Evolutionary conservation across 2,329 filamentous ascomycete genomes (phyloP), one percentile per base, ranked within the genome.

Genomic region (Colletotrichum higginsianum): DNA sequence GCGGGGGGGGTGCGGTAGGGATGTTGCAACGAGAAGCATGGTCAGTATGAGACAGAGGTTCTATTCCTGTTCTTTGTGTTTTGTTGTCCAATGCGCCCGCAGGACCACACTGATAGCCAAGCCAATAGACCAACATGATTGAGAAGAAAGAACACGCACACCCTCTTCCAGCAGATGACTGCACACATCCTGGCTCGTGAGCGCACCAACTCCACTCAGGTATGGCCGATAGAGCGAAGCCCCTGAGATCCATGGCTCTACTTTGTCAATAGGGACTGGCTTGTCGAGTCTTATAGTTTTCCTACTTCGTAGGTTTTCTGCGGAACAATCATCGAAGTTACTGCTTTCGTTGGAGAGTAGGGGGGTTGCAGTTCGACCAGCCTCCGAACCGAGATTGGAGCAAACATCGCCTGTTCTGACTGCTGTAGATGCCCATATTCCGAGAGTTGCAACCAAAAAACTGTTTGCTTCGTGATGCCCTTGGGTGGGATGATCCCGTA

Each of bases 81-180:
- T 55, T 6, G 30, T 35, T 3, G 9, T 55, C 52, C 52, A 55
- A 13, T 55, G 52, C 30, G 30, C 52, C 26, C 52, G 30, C 18
- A 55, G 30, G 15, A 55, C 52, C 52, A 55, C 12, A 11, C 52
- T 35, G 18, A 55, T 35, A 40, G 52, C 52, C 7, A 55, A 15
- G n/a, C 52, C 30, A n/a, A 55, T 12, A 40, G 52, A 21, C 52
- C 52, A 55, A n/a, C 52, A 30, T 35, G 52, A 55, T n/a, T 38
- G 30, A 5, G 16, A 35, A 7, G 52, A 38, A 11, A 55, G 35
- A 18, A 55, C 35, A 30, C 52, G 52, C 26, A 55, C 16, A 35
- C 16, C n/a, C 30, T 55, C 52, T 40, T 55, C 15, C 4, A 55
- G 26, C 16, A 55, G n/a, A n/a, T 35, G 52, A 12, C 35, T 3